These are phyloP conservation scores for Eucalyptus polyanthemos DNA, from an alignment of 345 rosid species.

Conservation along the genomic window DNA sequence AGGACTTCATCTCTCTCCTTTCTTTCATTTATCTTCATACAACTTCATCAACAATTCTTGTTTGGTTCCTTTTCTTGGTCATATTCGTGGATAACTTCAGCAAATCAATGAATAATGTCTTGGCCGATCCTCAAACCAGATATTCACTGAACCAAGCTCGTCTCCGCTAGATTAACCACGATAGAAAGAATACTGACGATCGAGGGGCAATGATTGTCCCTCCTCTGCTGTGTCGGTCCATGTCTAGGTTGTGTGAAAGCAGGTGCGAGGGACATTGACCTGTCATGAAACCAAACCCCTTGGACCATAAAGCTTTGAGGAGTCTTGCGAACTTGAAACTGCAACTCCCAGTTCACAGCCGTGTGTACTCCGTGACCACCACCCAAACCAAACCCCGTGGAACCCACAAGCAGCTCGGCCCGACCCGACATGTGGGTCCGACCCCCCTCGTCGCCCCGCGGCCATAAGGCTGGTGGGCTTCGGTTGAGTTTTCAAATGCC, in stretches of 20 bases:
- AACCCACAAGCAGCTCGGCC: not conserved
- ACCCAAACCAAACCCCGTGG: not conserved
- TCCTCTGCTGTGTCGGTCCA: not conserved
- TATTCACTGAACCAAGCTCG: not conserved
- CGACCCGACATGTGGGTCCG: not conserved
- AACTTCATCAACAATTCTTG: not conserved
- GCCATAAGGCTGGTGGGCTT: not conserved
- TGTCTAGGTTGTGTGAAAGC: not conserved
- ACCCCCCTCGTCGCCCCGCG: not conserved
- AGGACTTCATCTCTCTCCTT: conserved; percentile 6
- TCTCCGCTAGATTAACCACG: not conserved
- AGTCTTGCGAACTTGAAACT: not conserved
- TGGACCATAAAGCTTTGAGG: not conserved
- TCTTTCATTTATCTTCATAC: not conserved
- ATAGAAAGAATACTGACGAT: not conserved
- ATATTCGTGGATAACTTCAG: not conserved
- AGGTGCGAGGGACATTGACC: not conserved
- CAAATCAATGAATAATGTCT: not conserved
- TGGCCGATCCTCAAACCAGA: not conserved
- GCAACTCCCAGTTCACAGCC: not conserved
- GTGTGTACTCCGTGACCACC: not conserved
- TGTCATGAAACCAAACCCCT: not conserved
- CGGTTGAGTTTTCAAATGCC: not conserved
- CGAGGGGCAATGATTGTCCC: not conserved
- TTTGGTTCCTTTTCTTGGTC: not conserved